Evolutionary conservation across 225 moss, liverwort and hornwort species (phyloP), one percentile per base, ranked within the genome.

Genomic region (Ulota crispa): DNA sequence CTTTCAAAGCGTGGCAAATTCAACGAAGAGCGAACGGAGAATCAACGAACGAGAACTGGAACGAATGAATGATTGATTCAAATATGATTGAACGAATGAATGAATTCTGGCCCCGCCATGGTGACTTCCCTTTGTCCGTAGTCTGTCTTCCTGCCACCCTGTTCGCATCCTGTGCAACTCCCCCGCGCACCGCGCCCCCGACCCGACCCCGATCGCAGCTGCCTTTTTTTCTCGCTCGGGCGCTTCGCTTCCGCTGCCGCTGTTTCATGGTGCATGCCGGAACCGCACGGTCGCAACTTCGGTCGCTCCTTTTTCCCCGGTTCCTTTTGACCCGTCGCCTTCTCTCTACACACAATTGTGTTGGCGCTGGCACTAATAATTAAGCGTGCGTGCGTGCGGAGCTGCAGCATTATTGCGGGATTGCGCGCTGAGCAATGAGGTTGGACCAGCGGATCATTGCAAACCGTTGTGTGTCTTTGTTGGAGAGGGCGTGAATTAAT

Each of bases 91-190:
- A 12, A 2, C 0, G 60, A 60, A 60, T 19, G 19, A 32, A 34
- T 31, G 32, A 16, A 39, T 36, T 34, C 15, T 32, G 64, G 23
- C 77, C 64, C 64, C n/a, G 50, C 77, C 47, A 54, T 16, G 41
- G 72, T 72, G 54, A 32, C 32, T 24, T 56, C 56, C 56, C 36
- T 73, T 56, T 56, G 72, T 36, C 37, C 24, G 8, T 39, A 26
- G 37, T 30, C 76, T 47, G 77, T 53, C 77, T 53, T 77, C 36
- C 53, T 79, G 79, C 69, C 69, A 69, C 57, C 42, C 78, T 57
- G 57, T 76, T 64, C 37, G 53, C 53, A 36, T 77, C 24, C 68
- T 68, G 39, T 36, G 68, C 78, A 78, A 78, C 79, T 80, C 61
- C 79, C 70, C 43, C 42, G 39, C 30, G 67, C 21, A 4, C 68